Evolutionary conservation across 345 rosid genomes (phyloP).

Genomic region (Litchi chinensis): DNA sequence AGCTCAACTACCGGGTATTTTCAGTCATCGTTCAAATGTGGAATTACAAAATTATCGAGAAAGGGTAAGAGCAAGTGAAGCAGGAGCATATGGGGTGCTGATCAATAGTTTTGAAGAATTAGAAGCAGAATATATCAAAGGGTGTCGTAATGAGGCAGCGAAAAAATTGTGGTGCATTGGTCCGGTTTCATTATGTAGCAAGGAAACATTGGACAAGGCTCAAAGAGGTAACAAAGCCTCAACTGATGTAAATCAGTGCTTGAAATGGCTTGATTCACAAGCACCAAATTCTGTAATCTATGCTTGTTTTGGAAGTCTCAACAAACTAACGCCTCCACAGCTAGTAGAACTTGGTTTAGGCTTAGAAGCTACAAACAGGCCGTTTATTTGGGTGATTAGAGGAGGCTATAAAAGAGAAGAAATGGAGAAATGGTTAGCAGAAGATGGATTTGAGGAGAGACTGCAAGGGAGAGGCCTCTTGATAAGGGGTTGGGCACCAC

Average conservation of each 20-base stretch:
- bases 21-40: not conserved
- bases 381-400: conserved; percentile 50
- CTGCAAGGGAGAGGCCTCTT: conserved; percentile 30
- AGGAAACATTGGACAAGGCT: conserved; percentile 29
- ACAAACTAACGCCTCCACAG: conserved; percentile 35
- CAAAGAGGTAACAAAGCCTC: conserved; percentile 42
- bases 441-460: conserved; percentile 26
- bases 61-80: conserved; percentile 31
- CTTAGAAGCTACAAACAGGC: conserved; percentile 37
- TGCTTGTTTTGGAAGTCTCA: conserved; percentile 52
- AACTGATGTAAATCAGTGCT: conserved; percentile 7
- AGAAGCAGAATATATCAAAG: conserved; percentile 32
- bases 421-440: conserved; percentile 18
- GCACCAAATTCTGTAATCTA: conserved; percentile 43
- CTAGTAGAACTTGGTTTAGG: conserved; percentile 44
- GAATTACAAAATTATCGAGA: conserved; percentile 16
- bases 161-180: conserved; percentile 52
- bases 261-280: conserved; percentile 36
- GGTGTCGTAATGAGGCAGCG: conserved; percentile 16
- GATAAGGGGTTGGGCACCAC: conserved; percentile 53
- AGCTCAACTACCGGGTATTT: conserved; percentile 24
- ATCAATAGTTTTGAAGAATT: conserved; percentile 45
- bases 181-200: conserved; percentile 43
- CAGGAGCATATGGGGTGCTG: conserved; percentile 29
- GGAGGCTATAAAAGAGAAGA: conserved; percentile 16